Percentiles rank a stretch among this genome's conserved stretches.
Conservation (phyloP, 495 filamentous ascomycete species). For the Aspergillus homomorphus region DNA sequence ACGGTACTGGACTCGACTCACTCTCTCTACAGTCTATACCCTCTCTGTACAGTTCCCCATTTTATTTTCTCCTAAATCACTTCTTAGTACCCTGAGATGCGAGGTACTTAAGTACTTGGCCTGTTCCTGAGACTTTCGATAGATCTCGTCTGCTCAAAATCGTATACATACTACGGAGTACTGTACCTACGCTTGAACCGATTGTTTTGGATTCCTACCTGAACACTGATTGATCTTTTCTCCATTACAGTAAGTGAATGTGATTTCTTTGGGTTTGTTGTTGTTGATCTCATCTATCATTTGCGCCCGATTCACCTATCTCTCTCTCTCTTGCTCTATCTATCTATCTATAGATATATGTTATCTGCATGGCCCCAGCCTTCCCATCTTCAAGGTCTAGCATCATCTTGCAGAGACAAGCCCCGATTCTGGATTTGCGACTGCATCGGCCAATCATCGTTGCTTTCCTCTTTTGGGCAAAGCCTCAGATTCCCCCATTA, state of each 20-base stretch:
- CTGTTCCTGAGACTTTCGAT: neutral
- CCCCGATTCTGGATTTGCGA: neutral
- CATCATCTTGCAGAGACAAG: neutral
- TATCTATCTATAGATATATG: no score
- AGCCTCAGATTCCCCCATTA: conserved; percentile 20
- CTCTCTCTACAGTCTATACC: no score
- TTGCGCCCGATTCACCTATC: neutral
- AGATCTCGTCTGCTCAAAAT: neutral
- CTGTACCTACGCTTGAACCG: neutral
- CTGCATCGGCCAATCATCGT: conserved; percentile 13
- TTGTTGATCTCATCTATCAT: neutral
- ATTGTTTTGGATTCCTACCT: neutral
- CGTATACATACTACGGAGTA: neutral
- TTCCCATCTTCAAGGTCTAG: neutral
- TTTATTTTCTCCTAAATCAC: neutral
- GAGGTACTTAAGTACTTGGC: conserved; percentile 7
- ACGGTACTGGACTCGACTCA: neutral
- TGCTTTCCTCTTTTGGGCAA: conserved; percentile 18
- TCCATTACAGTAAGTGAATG: neutral
- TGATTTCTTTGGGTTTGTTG: neutral
- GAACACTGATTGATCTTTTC: neutral
- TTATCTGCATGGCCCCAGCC: neutral
- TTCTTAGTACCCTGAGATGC: neutral
- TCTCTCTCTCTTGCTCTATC: neutral
- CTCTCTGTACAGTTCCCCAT: neutral